Evolutionary conservation across 805 yeast genomes (phyloP).

Genomic region (Metschnikowia bowlesiae): DNA sequence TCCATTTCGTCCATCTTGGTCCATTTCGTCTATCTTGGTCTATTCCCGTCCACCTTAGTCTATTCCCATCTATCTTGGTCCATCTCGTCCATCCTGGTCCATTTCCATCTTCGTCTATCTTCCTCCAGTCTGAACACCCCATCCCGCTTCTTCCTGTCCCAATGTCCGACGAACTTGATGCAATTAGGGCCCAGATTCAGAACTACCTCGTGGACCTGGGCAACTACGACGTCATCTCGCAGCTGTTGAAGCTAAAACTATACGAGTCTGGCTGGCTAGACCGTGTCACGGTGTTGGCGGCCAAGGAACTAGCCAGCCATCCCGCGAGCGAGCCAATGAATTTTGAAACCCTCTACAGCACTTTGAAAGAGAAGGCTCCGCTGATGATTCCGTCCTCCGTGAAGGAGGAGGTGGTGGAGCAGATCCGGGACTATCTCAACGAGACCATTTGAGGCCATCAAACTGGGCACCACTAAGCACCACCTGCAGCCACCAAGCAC

Average conservation of each 20-base stretch:
- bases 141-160: no score
- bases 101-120: no score
- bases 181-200: slow-evolving; percentile 59
- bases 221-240: slow-evolving; percentile 71
- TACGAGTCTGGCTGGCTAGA: slow-evolving; percentile 86
- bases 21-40: no score
- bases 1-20: no score
- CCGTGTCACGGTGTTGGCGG: slow-evolving; percentile 58
- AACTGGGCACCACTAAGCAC: no score
- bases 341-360: slow-evolving; percentile 48
- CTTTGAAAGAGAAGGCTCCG: slow-evolving; percentile 62
- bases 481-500: no score
- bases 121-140: no score
- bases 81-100: no score
- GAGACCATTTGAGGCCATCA: slow-evolving; percentile 11
- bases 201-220: slow-evolving; percentile 71
- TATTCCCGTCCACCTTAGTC: no score
- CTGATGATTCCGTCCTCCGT: slow-evolving; percentile 67
- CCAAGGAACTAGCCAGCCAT: slow-evolving; percentile 39
- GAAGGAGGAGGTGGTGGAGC: slow-evolving; percentile 52
- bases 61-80: no score
- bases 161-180: slow-evolving; percentile 31
- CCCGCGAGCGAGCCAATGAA: slow-evolving; percentile 36
- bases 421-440: slow-evolving; percentile 57
- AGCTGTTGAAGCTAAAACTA: slow-evolving; percentile 56